Conservation (phyloP, 2,329 filamentous ascomycete genomes). For the Fusarium pseudoanthophilum region DNA sequence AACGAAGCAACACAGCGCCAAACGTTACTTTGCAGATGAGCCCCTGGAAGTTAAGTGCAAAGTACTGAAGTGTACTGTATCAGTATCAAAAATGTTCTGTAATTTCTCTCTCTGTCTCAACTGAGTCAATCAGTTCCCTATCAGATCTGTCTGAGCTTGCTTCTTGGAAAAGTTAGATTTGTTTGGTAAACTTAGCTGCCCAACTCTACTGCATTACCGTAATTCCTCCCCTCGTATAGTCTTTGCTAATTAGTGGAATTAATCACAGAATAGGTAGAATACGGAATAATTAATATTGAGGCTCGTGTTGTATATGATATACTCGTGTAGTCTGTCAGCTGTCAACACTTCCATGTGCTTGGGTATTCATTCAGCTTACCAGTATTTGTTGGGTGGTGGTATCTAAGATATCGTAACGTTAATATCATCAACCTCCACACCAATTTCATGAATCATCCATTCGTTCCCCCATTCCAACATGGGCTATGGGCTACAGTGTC, state of each 20-base stretch:
- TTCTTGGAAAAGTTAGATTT: not conserved
- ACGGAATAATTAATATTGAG: not conserved
- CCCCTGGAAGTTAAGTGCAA: constrained; percentile 8
- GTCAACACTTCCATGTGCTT: constrained; percentile 4
- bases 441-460: constrained; percentile 38
- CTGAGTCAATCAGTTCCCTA: constrained; percentile 12
- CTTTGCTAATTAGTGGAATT: not conserved
- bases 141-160: not conserved
- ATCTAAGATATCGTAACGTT: constrained; percentile 26
- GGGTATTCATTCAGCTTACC: not conserved
- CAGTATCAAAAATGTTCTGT: not conserved
- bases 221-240: not conserved
- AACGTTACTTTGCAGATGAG: constrained; percentile 34
- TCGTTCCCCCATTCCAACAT: not conserved
- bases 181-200: not conserved
- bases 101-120: not conserved
- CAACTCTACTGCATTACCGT: not conserved
- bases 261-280: not conserved
- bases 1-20: constrained; percentile 30
- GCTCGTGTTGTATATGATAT: not conserved
- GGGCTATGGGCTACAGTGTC: not conserved
- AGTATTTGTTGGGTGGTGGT: not conserved
- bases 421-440: constrained; percentile 18
- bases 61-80: constrained; percentile 6
- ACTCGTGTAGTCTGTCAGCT: not conserved